These are phyloP conservation scores for Trichomonas tenax DNA, from an alignment of 208 protist genomes.

Conservation along the genomic window DNA sequence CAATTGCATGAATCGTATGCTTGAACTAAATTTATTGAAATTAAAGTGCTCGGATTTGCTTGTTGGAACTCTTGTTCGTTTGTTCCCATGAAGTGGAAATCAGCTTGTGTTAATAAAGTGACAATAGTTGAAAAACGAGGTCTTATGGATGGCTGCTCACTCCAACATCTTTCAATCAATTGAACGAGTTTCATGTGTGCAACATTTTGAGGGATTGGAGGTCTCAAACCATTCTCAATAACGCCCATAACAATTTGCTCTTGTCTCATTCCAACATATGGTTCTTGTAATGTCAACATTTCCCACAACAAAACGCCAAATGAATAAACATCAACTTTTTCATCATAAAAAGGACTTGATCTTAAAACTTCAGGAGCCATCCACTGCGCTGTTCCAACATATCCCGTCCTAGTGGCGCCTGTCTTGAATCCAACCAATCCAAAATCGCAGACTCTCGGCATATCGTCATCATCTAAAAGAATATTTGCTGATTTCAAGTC, in stretches of 20 bases:
- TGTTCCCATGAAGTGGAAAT: background rate
- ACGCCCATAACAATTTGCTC: background rate
- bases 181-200: background rate
- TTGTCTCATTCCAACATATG: conserved; percentile 4
- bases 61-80: background rate
- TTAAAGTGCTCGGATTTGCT: background rate
- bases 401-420: background rate
- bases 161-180: background rate
- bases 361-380: conserved; percentile 22
- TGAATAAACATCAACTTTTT: conserved; percentile 40
- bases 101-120: background rate
- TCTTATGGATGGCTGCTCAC: background rate
- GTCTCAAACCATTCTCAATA: background rate
- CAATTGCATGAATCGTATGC: background rate
- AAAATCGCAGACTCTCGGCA: background rate
- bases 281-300: conserved; percentile 35
- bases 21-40: background rate
- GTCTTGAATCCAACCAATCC: background rate
- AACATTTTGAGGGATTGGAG: background rate
- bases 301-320: conserved; percentile 45
- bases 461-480: conserved; percentile 26
- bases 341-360: conserved; percentile 29
- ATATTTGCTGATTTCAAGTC: conserved; percentile 45
- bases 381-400: conserved; percentile 16
- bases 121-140: background rate